A percentile compares a stretch with the other conserved stretches of the same genome.
These are phyloP conservation scores for Phaeosphaeria sp. DNA, from an alignment of 2,329 filamentous ascomycete species.

Conservation along the genomic window DNA sequence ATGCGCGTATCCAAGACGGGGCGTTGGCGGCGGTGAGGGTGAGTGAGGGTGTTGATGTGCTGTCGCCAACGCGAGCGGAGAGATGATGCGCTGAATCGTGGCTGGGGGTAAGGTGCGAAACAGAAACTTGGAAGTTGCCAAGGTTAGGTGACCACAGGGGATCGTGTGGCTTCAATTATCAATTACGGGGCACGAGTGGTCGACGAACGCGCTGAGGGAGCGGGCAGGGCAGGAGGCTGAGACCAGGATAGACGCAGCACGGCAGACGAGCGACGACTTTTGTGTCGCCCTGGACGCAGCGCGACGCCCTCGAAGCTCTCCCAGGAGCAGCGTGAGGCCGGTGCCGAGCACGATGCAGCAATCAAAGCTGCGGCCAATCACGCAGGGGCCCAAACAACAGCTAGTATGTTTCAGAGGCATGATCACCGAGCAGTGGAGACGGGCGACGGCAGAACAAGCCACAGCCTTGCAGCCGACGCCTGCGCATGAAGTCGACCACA, in stretches of 20 bases:
- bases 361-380: constrained; percentile 23
- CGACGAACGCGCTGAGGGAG: not conserved
- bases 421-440: constrained; percentile 12
- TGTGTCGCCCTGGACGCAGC: constrained; percentile 7
- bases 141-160: constrained; percentile 20
- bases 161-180: constrained; percentile 14
- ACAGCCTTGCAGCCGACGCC: constrained; percentile 14
- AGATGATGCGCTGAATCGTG: constrained; percentile 30
- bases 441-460: constrained; percentile 16
- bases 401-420: constrained; percentile 18
- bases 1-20: constrained; percentile 15
- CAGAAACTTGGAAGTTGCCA: constrained; percentile 24
- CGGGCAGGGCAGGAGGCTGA: not conserved
- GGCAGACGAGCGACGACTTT: constrained; percentile 7
- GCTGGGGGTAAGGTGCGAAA: constrained; percentile 25
- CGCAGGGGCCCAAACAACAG: not conserved
- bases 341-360: constrained; percentile 18
- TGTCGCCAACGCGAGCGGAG: constrained; percentile 14
- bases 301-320: constrained; percentile 4
- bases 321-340: constrained; percentile 17
- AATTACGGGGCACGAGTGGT: not conserved
- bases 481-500: constrained; percentile 3
- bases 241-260: not conserved
- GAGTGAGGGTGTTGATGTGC: constrained; percentile 9
- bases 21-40: constrained; percentile 7